phyloP scores from a whole-genome alignment of 805 yeast genomes.

The Metschnikowia rubicola region DNA sequence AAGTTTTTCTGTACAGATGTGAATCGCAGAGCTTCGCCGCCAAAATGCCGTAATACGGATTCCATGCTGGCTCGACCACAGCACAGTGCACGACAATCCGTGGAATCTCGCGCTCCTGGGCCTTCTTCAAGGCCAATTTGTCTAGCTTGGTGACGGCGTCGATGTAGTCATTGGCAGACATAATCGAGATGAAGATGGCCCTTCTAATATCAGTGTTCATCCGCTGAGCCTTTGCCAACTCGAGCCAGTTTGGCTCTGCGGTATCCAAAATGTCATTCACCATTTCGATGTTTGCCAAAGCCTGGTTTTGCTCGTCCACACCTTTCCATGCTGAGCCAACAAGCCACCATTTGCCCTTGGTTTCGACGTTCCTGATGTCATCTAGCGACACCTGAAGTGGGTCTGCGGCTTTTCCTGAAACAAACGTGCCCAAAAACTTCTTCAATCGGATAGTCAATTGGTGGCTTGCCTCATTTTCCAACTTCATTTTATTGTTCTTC shows the following conservation, averaged over 20 bases:
- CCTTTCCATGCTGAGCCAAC: conserved; percentile 99
- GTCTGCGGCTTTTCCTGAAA: conserved; percentile 50
- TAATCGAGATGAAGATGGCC: conserved; percentile 87
- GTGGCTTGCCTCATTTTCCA: conserved; percentile 46
- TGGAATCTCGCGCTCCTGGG: conserved; percentile 86
- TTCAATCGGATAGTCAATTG: conserved; percentile 56
- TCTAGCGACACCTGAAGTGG: conserved; percentile 80
- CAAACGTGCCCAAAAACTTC: conserved; percentile 57
- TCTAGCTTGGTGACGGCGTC: conserved; percentile 84
- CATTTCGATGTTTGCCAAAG: conserved; percentile 38
- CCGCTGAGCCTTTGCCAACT: conserved; percentile 77
- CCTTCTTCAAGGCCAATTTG: conserved; percentile 69
- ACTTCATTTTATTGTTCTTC: conserved; percentile 77
- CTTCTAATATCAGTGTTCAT: conserved; percentile 96
- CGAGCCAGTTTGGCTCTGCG: conserved; percentile 84
- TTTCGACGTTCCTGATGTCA: conserved; percentile 74
- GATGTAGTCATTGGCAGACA: conserved; percentile 91
- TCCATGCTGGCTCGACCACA: conserved; percentile 74
- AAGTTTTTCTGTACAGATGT: conserved; percentile 73
- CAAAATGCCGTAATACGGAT: conserved; percentile 84
- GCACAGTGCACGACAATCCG: conserved; percentile 83
- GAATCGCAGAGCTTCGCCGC: conserved; percentile 74
- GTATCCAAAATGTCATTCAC: conserved; percentile 61
- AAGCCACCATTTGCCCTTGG: conserved; percentile 97
- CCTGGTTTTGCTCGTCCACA: conserved; percentile 24